Evolutionary conservation across 495 filamentous ascomycete species (phyloP), one percentile per base, ranked within the genome.

Genomic region (Bacidia gigantensis): DNA sequence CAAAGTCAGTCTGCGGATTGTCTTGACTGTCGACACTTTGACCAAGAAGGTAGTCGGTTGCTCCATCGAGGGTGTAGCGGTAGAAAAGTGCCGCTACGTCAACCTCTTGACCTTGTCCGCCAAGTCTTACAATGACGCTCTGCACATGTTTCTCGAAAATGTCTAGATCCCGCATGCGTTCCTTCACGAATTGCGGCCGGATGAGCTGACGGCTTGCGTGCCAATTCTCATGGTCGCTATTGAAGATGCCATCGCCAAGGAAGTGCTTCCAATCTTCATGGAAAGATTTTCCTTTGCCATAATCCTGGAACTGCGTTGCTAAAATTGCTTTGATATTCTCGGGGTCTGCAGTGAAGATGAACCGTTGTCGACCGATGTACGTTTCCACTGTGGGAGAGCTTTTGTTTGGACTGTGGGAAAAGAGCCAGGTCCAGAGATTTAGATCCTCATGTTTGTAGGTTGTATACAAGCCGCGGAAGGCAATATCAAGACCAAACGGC

Each of bases 21-120:
- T 69, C 67, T n/a, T 89, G 69, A 57, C 80, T 87, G 54, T 84
- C 73, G 12, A 86, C 79, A 48, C 80, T 78, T 45, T 81, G 69
- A 12, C 89, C 89, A n/a, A 95, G 74, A 29, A 96, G 68, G 62
- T 92, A 95, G 52, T 90, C 84, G 12, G 89, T 92, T 1, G 86
- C 80, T 1, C 81, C 70, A 63, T 96, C 89, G 10, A 96, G 70
- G 1, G 87, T 89, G 57, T 82, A 86, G 3, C 59, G n/a, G 58
- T 69, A 66, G 55, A 72, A 52, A 58, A 66, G 43, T 57, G 56
- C 22, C 22, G 64, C 63, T 42, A 73, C 64, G 45, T 75, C 69
- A 47, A 74, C 68, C 0, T 57, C 24, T 49, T 66, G 63, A 3
- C 71, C 73, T 25, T 69, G 46, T 12, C 72, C 69, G 0, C 17